Percentiles rank a stretch among this genome's conserved stretches.
phyloP scores from a whole-genome alignment of 768 basidiomycete species.

The Pholiota conissans region DNA sequence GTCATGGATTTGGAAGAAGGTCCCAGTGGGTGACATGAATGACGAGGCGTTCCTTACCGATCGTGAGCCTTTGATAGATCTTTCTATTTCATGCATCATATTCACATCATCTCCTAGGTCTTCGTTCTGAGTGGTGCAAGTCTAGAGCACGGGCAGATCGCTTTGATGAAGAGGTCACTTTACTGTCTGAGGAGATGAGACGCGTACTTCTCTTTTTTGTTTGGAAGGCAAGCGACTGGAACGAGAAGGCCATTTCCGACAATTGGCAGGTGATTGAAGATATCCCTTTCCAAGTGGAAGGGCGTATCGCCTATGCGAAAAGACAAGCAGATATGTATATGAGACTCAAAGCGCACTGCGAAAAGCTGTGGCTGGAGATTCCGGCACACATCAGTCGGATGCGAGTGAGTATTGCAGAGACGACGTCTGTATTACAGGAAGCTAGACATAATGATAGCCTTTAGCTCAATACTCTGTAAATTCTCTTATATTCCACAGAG shows the following conservation, averaged over 20 bases:
- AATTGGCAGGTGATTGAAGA: not conserved
- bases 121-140: slow-evolving; percentile 22
- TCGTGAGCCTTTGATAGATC: slow-evolving; percentile 8
- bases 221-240: slow-evolving; percentile 23
- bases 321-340: not conserved
- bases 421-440: no score
- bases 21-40: slow-evolving; percentile 3
- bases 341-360: not conserved
- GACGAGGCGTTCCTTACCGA: slow-evolving; percentile 9
- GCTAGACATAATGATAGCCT: no score
- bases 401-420: no score
- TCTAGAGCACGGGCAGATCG: slow-evolving; percentile 15
- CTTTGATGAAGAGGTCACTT: slow-evolving; percentile 21
- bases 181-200: slow-evolving; percentile 27
- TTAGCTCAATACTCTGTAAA: no score
- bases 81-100: not conserved
- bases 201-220: slow-evolving; percentile 20
- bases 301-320: slow-evolving; percentile 1
- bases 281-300: not conserved
- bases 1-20: slow-evolving; percentile 17
- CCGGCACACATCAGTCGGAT: no score
- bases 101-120: not conserved
- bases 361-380: not conserved
- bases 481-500: no score
- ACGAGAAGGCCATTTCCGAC: not conserved